These are phyloP conservation scores for Barnettozyma pratensis DNA, from an alignment of 805 yeast species.

Conservation along the genomic window DNA sequence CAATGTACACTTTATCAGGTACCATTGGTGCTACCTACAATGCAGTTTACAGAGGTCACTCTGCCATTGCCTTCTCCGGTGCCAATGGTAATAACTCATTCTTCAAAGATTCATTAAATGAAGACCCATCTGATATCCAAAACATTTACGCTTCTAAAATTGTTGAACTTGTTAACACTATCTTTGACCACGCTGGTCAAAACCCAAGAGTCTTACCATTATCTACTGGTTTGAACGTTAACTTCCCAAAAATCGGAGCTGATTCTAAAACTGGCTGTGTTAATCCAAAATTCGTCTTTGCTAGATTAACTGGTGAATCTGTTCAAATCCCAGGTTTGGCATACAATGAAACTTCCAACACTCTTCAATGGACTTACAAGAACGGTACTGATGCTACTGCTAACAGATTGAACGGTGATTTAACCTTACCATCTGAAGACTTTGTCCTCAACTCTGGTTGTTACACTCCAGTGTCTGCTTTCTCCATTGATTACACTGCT, in stretches of 20 bases:
- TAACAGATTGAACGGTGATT: slow-evolving; percentile 36
- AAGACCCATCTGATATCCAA: slow-evolving; percentile 35
- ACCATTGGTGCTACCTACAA: slow-evolving; percentile 48
- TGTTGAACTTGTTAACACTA: slow-evolving; percentile 33
- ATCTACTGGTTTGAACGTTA: slow-evolving; percentile 43
- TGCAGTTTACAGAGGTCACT: slow-evolving; percentile 42
- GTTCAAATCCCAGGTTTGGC: slow-evolving; percentile 9
- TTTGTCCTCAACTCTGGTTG: slow-evolving; percentile 30
- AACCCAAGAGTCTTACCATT: slow-evolving; percentile 35
- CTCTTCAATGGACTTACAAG: slow-evolving; percentile 16
- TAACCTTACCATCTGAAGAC: slow-evolving; percentile 39
- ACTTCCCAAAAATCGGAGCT: slow-evolving; percentile 41
- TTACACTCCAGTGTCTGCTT: slow-evolving; percentile 39
- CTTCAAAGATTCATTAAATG: slow-evolving; percentile 35
- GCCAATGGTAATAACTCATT: slow-evolving; percentile 43
- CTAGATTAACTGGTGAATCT: slow-evolving; percentile 41
- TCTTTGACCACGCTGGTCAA: slow-evolving; percentile 33
- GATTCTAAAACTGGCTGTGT: slow-evolving; percentile 33
- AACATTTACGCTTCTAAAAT: slow-evolving; percentile 41
- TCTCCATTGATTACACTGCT: slow-evolving; percentile 38
- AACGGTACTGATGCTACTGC: slow-evolving; percentile 24
- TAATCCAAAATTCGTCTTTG: slow-evolving; percentile 36
- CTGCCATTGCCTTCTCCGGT: slow-evolving; percentile 50
- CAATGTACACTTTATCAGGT: slow-evolving; percentile 41
- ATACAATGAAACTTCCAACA: slow-evolving; percentile 37